Evolutionary conservation across 768 basidiomycete genomes (phyloP), one percentile per base, ranked within the genome.

Genomic region (Kwoniella dejecticola): DNA sequence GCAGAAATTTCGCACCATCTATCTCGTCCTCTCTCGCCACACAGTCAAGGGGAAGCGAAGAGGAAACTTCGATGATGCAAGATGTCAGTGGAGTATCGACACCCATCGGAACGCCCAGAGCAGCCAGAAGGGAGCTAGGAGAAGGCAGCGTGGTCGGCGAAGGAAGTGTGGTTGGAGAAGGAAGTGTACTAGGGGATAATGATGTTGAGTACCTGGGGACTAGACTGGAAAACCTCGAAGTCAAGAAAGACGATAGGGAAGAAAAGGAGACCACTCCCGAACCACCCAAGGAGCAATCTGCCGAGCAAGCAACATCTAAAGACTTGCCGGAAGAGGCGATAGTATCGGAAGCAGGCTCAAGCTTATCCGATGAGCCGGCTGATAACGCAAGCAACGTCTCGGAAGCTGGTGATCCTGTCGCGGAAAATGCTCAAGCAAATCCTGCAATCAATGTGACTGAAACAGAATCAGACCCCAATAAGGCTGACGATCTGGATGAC

Each of bases 41-140:
- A 1, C 56, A 62, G 26, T 64, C 66, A 10, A 47, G 57, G 13
- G 69, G 62, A 2, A 62, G 59, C 29, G 69, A 66, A 29, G 64
- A 70, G 26, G 49, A 63, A 29, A 38, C 38, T 8, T 49, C 66
- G 58, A 70, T 70, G 68, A 69, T 67, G 67, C 52, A 62, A 23
- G 74, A 71, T 54, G 74, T 75, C 0, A 66, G 63, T 27, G 74
- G 71, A 3, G 67, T 75, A 5, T 68, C 66, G 7, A 75, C 74
- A 10, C 74, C 74, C 2, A 68, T 57, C 17, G 69, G 71, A 1
- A 75, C 74, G 6, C 74, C 74, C 11, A 60, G 60, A 55, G 74
- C 67, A 0, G 67, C 65, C 10, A 38, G 53, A n/a, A 41, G 62
- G 50, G 69, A 75, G 19, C 48, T 75, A 11, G 69, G 64, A 6